Evolutionary conservation across 2,329 filamentous ascomycete species (phyloP).

Genomic region (Sarocladiaceae sp.): DNA sequence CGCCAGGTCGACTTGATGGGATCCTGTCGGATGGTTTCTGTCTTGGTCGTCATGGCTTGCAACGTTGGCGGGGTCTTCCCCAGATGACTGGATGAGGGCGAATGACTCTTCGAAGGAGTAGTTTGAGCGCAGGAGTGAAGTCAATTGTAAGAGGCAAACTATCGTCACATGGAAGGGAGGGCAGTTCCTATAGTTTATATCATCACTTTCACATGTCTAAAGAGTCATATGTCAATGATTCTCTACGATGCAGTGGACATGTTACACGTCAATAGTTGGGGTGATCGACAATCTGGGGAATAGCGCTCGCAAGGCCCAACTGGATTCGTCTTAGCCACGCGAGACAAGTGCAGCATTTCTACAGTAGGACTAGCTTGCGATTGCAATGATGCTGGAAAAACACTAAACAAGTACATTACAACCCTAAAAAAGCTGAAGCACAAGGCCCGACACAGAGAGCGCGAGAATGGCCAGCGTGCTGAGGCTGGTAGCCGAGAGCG

Average conservation of each 20-base stretch:
- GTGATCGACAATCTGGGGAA: no score
- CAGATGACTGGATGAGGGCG: no score
- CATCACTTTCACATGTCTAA: background rate
- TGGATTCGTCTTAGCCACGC: background rate
- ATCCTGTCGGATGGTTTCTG: conserved; percentile 16
- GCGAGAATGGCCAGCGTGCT: background rate
- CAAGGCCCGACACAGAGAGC: background rate
- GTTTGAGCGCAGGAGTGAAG: background rate
- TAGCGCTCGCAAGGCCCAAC: background rate
- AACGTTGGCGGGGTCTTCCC: background rate
- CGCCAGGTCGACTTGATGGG: conserved; percentile 38
- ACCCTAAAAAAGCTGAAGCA: background rate
- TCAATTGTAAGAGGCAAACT: no score
- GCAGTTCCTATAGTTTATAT: background rate
- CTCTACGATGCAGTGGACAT: background rate
- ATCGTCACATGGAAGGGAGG: no score
- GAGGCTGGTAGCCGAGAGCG: background rate
- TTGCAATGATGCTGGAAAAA: background rate
- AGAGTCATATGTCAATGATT: background rate
- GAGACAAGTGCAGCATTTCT: background rate
- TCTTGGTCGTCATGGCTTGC: conserved; percentile 13
- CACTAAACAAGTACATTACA: no score
- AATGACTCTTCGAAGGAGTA: background rate
- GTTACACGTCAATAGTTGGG: background rate
- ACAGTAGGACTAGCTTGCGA: conserved; percentile 2